Conservation (phyloP, 2,329 filamentous ascomycete species). For the Botrytis galanthina region DNA sequence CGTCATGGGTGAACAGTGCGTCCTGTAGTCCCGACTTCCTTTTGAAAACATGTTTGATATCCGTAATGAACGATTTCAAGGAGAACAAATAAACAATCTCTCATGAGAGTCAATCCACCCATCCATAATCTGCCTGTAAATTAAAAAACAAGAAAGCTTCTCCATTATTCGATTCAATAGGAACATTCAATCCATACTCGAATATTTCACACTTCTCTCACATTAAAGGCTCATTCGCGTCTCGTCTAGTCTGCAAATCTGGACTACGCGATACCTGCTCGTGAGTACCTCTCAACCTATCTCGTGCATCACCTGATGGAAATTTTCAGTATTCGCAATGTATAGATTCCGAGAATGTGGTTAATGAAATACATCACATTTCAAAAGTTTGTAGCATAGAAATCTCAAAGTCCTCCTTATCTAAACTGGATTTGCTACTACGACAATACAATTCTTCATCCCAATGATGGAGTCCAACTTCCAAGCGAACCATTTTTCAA, state of each 20-base stretch:
- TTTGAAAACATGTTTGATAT: not conserved
- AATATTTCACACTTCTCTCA: not conserved
- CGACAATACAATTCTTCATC: no score
- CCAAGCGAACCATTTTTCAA: not conserved
- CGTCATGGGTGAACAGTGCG: not conserved
- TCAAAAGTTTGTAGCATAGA: no score
- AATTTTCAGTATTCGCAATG: no score
- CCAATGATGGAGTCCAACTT: no score
- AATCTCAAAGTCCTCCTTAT: no score
- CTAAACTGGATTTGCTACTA: no score
- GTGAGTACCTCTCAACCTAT: not conserved
- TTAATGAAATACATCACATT: no score
- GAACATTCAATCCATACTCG: not conserved
- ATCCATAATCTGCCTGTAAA: not conserved
- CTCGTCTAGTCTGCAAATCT: no score
- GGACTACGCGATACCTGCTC: not conserved
- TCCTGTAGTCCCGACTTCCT: not conserved
- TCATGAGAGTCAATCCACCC: fast-evolving
- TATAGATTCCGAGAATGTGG: no score
- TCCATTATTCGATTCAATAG: no score
- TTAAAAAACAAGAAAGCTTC: no score
- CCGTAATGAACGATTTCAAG: not conserved
- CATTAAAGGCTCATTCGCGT: no score
- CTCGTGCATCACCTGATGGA: not conserved
- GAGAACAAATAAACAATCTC: not conserved